Evolutionary conservation across 2,329 filamentous ascomycete species (phyloP).

Genomic region (Sporothrix euskadiensis): DNA sequence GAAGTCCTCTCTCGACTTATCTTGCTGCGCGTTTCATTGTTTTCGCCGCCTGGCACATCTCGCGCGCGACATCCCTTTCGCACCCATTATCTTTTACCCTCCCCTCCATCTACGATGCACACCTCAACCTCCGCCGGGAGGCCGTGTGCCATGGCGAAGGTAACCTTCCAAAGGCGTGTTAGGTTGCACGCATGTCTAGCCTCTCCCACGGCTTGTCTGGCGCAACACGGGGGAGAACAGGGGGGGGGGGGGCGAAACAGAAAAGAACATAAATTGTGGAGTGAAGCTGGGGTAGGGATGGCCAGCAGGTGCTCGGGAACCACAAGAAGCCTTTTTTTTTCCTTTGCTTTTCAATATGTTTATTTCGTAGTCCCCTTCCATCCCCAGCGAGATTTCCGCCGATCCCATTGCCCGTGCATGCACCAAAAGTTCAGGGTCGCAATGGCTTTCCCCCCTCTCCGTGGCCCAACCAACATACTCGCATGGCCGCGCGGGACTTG

Average conservation of each 20-base stretch:
- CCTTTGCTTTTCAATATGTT: background rate
- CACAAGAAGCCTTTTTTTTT: background rate
- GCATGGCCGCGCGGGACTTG: background rate
- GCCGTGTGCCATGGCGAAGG: background rate
- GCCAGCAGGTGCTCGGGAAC: background rate
- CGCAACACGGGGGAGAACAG: background rate
- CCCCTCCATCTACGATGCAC: background rate
- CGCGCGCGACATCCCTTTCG: background rate
- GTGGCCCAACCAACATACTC: background rate
- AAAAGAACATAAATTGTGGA: background rate
- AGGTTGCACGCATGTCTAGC: background rate
- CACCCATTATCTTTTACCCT: background rate
- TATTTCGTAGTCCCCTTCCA: background rate
- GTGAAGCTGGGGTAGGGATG: background rate
- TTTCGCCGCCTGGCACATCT: slow-evolving; percentile 1
- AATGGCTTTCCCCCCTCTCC: background rate
- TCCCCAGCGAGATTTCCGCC: background rate
- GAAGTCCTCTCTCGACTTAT: background rate
- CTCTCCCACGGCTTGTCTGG: background rate
- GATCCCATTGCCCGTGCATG: background rate
- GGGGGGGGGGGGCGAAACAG: background rate
- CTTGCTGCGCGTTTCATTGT: background rate
- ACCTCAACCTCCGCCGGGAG: background rate
- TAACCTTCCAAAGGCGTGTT: slow-evolving; percentile 5
- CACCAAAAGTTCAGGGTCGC: background rate